A percentile compares a stretch with the other conserved stretches of the same genome.
Conservation (phyloP, 345 rosid genomes). For the Citrus hindsii region DNA sequence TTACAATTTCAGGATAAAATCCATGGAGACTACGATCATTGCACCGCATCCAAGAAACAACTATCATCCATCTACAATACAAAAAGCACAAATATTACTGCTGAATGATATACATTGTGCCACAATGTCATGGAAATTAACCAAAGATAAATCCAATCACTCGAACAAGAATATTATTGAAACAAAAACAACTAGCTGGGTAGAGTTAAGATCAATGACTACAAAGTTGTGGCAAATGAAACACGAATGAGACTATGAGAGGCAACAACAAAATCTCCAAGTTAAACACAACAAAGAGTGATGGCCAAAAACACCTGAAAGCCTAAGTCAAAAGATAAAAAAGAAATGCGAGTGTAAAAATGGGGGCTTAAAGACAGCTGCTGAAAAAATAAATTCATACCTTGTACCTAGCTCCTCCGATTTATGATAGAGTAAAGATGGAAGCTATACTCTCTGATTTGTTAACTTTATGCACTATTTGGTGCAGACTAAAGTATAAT, state of each 20-base stretch:
- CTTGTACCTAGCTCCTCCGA: background rate
- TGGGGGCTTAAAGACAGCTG: background rate
- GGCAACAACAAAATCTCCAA: constrained; percentile 5
- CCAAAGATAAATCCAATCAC: background rate
- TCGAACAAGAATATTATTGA: background rate
- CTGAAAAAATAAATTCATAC: background rate
- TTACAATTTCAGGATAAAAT: constrained; percentile 12
- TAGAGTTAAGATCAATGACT: background rate
- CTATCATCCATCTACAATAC: constrained; percentile 67
- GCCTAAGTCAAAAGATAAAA: background rate
- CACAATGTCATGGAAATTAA: background rate
- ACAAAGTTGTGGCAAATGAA: background rate
- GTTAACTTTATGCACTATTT: background rate
- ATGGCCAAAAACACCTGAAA: background rate
- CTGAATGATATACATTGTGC: constrained; percentile 12
- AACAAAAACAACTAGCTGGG: background rate
- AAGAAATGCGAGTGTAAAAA: background rate
- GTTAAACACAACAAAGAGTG: background rate
- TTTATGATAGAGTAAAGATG: background rate
- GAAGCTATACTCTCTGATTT: background rate
- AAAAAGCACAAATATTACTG: constrained; percentile 17
- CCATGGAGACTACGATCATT: constrained; percentile 16
- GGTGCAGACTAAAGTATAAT: background rate
- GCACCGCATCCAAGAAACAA: constrained; percentile 27
- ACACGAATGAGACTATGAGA: background rate